These are phyloP conservation scores for Papilionanthe hybrid DNA, from an alignment of 116 monocot species.

Conservation along the genomic window DNA sequence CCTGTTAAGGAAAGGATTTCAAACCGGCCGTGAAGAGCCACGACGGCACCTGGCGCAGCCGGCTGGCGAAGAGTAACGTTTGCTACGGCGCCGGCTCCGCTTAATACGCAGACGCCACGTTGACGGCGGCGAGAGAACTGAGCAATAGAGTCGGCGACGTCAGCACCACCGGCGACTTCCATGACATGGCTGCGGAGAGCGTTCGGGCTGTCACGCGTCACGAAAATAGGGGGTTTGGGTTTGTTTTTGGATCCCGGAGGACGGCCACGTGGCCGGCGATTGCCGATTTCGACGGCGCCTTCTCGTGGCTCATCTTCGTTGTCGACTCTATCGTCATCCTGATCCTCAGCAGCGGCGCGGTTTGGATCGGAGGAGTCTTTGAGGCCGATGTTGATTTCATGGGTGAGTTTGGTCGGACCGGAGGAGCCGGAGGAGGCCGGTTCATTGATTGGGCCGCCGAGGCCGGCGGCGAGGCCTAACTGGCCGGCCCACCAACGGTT, in stretches of 20 bases:
- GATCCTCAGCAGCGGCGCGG: not conserved
- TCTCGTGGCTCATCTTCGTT: conserved; percentile 35
- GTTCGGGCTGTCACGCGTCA: conserved; percentile 69
- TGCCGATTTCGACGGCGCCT: conserved; percentile 38
- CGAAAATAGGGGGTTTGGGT: conserved; percentile 62
- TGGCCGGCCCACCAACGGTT: conserved; percentile 64
- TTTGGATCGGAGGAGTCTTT: not conserved
- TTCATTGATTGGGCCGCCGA: not conserved
- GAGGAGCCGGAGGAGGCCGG: conserved; percentile 13
- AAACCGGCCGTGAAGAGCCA: conserved; percentile 49
- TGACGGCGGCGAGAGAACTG: conserved; percentile 57
- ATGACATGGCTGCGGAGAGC: conserved; percentile 67
- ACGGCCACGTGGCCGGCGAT: conserved; percentile 52
- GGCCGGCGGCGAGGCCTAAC: conserved; percentile 35
- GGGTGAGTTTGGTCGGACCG: conserved; percentile 8
- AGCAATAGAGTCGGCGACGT: conserved; percentile 54
- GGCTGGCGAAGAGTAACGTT: conserved; percentile 61
- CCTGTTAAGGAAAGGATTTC: conserved; percentile 61
- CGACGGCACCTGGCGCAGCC: conserved; percentile 31
- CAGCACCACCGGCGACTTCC: conserved; percentile 56
- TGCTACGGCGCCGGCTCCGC: conserved; percentile 47
- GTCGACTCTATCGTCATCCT: conserved; percentile 23
- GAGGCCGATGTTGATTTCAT: conserved; percentile 5
- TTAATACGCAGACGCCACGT: conserved; percentile 55
- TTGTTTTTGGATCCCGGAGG: conserved; percentile 62